Conservation (phyloP, 2,329 filamentous ascomycete species). For the Curvularia verruculosa region DNA sequence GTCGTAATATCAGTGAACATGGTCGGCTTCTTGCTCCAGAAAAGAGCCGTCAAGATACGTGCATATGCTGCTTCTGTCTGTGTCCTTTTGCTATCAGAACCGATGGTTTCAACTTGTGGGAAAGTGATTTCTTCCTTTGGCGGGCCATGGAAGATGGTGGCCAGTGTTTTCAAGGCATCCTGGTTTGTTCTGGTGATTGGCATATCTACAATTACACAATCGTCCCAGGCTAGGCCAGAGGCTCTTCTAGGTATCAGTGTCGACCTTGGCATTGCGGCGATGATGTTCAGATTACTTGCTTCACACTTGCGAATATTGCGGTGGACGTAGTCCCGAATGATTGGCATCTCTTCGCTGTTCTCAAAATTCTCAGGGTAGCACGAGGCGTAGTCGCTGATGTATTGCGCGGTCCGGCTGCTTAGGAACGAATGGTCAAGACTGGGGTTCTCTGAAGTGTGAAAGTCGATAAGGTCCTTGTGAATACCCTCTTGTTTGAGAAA, state of each 20-base stretch:
- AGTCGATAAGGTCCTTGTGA: slow-evolving; percentile 57
- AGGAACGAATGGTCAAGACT: slow-evolving; percentile 61
- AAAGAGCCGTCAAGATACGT: slow-evolving; percentile 61
- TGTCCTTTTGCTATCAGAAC: slow-evolving; percentile 38
- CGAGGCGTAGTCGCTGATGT: slow-evolving; percentile 63
- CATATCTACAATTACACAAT: slow-evolving; percentile 55
- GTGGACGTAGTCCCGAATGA: slow-evolving; percentile 56
- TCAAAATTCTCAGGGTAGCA: slow-evolving; percentile 63
- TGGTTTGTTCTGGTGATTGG: slow-evolving; percentile 60
- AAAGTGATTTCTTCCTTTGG: slow-evolving; percentile 45
- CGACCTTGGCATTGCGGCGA: slow-evolving; percentile 63
- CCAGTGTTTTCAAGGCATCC: slow-evolving; percentile 62
- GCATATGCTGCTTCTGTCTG: slow-evolving; percentile 59
- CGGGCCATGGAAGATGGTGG: slow-evolving; percentile 63
- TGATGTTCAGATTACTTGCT: slow-evolving; percentile 61
- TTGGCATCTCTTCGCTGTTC: slow-evolving; percentile 51
- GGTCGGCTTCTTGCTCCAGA: slow-evolving; percentile 56
- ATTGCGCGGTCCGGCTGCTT: slow-evolving; percentile 61
- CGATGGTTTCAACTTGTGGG: slow-evolving; percentile 39
- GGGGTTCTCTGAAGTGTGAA: slow-evolving; percentile 58
- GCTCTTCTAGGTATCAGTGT: slow-evolving; percentile 56
- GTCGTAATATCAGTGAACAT: slow-evolving; percentile 60
- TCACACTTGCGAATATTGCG: slow-evolving; percentile 60
- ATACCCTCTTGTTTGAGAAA: slow-evolving; percentile 60
- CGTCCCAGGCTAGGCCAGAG: slow-evolving; percentile 45